A percentile compares a stretch with the other conserved stretches of the same genome.
Conservation (phyloP, 305 asterid species). For the Stenogyne calaminthoides region DNA sequence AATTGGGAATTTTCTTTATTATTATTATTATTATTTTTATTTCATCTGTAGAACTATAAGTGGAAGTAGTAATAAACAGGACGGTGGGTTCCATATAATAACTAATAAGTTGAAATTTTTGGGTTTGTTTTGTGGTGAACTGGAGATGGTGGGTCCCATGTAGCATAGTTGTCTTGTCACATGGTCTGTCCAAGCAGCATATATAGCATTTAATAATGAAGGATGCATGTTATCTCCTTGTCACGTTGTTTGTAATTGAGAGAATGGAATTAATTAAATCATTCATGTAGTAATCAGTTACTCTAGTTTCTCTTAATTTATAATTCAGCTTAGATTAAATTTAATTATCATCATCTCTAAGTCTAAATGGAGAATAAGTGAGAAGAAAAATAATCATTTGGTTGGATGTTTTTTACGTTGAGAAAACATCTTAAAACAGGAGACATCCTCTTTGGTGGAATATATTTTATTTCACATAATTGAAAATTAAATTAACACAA, state of each 20-base stretch:
- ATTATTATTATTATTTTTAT: neutral
- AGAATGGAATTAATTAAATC: neutral
- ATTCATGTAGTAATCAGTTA: neutral
- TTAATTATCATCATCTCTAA: too few species aligned
- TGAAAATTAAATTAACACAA: too few species aligned
- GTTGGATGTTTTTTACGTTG: neutral
- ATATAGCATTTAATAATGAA: neutral
- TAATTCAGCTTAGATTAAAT: neutral
- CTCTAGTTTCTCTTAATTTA: neutral
- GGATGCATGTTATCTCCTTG: constrained; percentile 15
- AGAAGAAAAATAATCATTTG: neutral
- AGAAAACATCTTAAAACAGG: neutral
- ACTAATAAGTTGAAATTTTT: neutral
- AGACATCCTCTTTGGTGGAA: too few species aligned
- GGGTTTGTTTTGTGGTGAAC: neutral
- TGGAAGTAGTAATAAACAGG: neutral
- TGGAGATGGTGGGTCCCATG: constrained; percentile 1
- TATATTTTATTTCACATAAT: too few species aligned
- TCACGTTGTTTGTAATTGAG: neutral
- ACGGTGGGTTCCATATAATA: too few species aligned
- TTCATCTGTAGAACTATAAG: neutral
- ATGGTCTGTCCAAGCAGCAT: constrained; percentile 21
- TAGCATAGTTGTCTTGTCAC: constrained; percentile 18
- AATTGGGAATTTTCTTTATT: neutral
- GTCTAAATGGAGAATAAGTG: neutral